Percentiles rank a stretch among this genome's conserved stretches.
These are phyloP conservation scores for Pseudocercospora fuligena DNA, from an alignment of 2,329 filamentous ascomycete species.

Conservation along the genomic window DNA sequence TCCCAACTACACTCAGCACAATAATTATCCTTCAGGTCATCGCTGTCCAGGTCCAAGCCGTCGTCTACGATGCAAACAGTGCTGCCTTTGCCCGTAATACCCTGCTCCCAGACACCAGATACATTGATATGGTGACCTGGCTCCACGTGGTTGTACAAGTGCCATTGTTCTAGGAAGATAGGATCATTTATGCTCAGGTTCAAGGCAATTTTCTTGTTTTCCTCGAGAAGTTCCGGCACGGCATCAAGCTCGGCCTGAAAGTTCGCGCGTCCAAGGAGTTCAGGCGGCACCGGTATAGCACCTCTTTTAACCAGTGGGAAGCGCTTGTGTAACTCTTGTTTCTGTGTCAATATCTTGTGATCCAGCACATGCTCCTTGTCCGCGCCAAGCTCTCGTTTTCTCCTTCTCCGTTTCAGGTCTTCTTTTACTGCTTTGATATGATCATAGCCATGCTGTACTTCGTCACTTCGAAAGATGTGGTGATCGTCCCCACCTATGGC, in stretches of 20 bases:
- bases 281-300: conserved; percentile 33
- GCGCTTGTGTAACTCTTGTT: conserved; percentile 68
- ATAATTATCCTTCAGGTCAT: conserved; percentile 91
- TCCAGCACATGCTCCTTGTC: conserved; percentile 66
- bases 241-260: conserved; percentile 5
- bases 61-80: conserved; percentile 96
- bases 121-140: conserved; percentile 93
- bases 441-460: conserved; percentile 60
- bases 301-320: conserved; percentile 62
- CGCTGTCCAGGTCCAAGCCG: conserved; percentile 92
- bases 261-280: conserved; percentile 18
- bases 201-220: conserved; percentile 65
- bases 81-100: conserved; percentile 84
- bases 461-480: conserved; percentile 79
- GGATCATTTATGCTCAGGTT: conserved; percentile 81
- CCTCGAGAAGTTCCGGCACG: conserved; percentile 53
- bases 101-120: conserved; percentile 88
- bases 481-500: conserved; percentile 74
- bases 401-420: conserved; percentile 61
- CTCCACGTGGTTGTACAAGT: conserved; percentile 82
- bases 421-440: conserved; percentile 53
- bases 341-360: conserved; percentile 76
- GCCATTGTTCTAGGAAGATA: conserved; percentile 94
- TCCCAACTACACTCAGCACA: conserved; percentile 92
- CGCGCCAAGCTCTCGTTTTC: conserved; percentile 62